A percentile compares a stretch with the other conserved stretches of the same genome.
Evolutionary conservation across 495 filamentous ascomycete genomes (phyloP).

Genomic region (Neurospora sp.): DNA sequence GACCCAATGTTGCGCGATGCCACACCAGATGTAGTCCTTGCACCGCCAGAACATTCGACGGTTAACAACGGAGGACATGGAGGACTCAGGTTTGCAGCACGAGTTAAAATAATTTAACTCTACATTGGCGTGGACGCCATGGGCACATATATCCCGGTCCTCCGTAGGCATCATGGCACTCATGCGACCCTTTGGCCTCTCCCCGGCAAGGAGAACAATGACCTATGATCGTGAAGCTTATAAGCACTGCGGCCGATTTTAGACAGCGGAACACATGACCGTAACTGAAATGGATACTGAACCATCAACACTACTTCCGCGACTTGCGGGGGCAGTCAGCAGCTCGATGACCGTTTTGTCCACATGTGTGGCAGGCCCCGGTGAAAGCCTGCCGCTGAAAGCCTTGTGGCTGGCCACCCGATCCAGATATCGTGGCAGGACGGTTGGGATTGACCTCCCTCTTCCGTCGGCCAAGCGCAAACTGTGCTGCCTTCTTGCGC

Average conservation of each 20-base stretch:
- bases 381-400: conserved; percentile 6
- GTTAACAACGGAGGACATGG: neutral
- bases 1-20: neutral
- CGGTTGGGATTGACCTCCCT: conserved; percentile 50
- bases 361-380: conserved; percentile 18
- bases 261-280: neutral
- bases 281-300: neutral
- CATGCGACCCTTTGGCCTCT: neutral
- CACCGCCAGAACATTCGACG: neutral
- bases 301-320: conserved; percentile 4
- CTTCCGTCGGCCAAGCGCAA: conserved; percentile 43
- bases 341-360: conserved; percentile 18
- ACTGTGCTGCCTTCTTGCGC: conserved; percentile 29
- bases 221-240: neutral
- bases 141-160: neutral
- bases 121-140: neutral
- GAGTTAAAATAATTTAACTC: neutral
- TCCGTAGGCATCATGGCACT: neutral
- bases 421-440: conserved; percentile 39
- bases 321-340: conserved; percentile 21
- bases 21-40: neutral
- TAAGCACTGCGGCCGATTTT: neutral
- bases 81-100: neutral
- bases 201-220: neutral
- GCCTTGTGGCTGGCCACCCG: conserved; percentile 11